Conservation (phyloP, 179 eudicot species). For the Patellifolia procumbens region DNA sequence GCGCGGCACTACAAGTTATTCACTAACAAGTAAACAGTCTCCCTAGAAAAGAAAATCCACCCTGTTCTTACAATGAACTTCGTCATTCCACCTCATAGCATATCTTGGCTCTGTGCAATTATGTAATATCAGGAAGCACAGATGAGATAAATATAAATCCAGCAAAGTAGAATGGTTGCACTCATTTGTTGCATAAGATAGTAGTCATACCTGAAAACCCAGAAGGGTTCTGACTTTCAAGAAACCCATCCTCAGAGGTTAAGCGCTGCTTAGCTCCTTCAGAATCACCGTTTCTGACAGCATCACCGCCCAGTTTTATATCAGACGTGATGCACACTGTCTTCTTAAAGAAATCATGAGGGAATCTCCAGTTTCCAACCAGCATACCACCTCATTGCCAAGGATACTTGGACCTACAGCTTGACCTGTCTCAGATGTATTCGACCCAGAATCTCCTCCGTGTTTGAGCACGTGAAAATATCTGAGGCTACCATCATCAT, state of each 20-base stretch:
- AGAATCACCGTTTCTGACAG: constrained; percentile 86
- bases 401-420: constrained; percentile 83
- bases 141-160: neutral
- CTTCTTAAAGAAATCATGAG: constrained; percentile 98
- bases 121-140: neutral
- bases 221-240: constrained; percentile 78
- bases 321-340: constrained; percentile 88
- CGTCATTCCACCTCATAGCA: no score
- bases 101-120: neutral
- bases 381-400: constrained; percentile 76
- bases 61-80: no score
- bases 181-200: neutral
- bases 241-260: constrained; percentile 93
- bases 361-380: constrained; percentile 86
- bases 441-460: constrained; percentile 68
- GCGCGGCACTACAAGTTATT: no score
- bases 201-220: constrained; percentile 83
- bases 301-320: constrained; percentile 91
- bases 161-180: neutral
- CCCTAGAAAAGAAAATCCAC: no score
- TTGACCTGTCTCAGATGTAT: constrained; percentile 78
- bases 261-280: constrained; percentile 94
- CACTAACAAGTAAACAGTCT: no score
- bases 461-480: constrained; percentile 73
- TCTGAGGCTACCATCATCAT: constrained; percentile 99